Evolutionary conservation across 2,329 filamentous ascomycete species (phyloP).

Genomic region (Alternaria sp.): DNA sequence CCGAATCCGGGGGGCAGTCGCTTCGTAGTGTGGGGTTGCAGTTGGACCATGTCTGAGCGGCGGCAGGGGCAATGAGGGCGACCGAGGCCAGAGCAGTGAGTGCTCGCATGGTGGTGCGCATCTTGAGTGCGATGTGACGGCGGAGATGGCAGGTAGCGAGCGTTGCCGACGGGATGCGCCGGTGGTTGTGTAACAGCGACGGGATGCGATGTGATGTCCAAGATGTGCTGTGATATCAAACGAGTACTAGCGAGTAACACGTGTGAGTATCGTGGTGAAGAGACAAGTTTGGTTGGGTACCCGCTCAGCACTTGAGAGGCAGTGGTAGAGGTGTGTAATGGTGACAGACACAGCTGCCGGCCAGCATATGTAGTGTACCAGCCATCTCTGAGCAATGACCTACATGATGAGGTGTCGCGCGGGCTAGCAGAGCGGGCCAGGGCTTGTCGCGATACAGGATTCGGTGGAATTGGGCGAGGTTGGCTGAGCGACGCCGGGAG

Average conservation of each 20-base stretch:
- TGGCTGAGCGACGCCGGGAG: constrained; percentile 34
- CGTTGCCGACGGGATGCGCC: constrained; percentile 3
- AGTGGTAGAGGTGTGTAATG: constrained; percentile 30
- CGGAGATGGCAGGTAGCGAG: constrained; percentile 8
- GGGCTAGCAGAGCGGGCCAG: constrained; percentile 27
- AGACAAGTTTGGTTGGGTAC: constrained; percentile 14
- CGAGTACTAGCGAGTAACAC: constrained; percentile 10
- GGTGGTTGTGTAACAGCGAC: constrained; percentile 11
- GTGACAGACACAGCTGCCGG: constrained; percentile 18
- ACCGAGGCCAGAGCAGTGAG: constrained; percentile 50
- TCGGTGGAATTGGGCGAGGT: constrained; percentile 43
- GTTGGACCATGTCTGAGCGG: constrained; percentile 61
- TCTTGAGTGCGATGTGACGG: constrained; percentile 25
- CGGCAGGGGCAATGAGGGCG: constrained; percentile 47
- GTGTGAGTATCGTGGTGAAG: constrained; percentile 14
- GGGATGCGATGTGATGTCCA: background rate
- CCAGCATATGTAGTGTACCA: constrained; percentile 39
- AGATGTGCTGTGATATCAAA: constrained; percentile 10
- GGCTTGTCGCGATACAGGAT: constrained; percentile 29
- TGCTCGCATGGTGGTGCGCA: constrained; percentile 42
- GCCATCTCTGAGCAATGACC: constrained; percentile 40
- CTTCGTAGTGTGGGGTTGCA: constrained; percentile 64
- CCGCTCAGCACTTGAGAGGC: constrained; percentile 30
- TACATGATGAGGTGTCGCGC: constrained; percentile 33
- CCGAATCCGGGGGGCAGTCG: constrained; percentile 75